A percentile compares a stretch with the other conserved stretches of the same genome.
Evolutionary conservation across 176 grass and related monocot species (phyloP).

Genomic region (Thalia dealbata): DNA sequence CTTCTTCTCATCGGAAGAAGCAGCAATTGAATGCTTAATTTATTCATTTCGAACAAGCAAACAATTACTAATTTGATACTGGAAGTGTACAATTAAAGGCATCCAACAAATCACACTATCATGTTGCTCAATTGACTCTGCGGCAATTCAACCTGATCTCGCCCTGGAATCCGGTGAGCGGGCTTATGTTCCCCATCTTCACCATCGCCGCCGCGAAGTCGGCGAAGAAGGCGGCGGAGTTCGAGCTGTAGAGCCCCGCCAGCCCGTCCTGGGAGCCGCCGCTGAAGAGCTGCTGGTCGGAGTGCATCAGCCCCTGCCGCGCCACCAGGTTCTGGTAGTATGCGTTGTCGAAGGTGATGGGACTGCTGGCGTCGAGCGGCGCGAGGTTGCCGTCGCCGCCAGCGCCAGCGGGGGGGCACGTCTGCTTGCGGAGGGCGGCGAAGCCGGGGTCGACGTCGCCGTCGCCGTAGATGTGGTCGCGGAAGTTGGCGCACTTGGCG

Average conservation of each 20-base stretch:
- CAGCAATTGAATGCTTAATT: too few relatives aligned
- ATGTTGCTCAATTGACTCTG: constrained; percentile 43
- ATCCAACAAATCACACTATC: too few relatives aligned
- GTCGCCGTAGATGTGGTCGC: constrained; percentile 40
- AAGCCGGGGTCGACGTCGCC: constrained; percentile 27
- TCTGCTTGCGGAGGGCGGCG: constrained; percentile 1
- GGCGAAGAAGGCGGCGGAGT: constrained; percentile 26
- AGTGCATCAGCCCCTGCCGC: constrained; percentile 54
- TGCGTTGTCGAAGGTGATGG: constrained; percentile 33
- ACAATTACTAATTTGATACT: too few relatives aligned
- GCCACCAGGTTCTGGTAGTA: constrained; percentile 54
- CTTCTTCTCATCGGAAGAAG: too few relatives aligned
- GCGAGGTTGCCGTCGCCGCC: constrained; percentile 26
- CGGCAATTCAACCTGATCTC: constrained; percentile 77
- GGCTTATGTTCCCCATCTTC: constrained; percentile 45
- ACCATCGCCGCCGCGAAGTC: constrained; percentile 62
- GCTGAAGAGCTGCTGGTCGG: constrained; percentile 83
- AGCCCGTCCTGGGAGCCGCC: constrained; percentile 38
- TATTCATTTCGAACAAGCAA: too few relatives aligned
- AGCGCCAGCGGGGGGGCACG: constrained; percentile 14
- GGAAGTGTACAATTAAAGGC: too few relatives aligned
- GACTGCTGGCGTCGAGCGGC: constrained; percentile 27
- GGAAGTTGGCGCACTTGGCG: constrained; percentile 39
- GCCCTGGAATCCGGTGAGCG: constrained; percentile 35
- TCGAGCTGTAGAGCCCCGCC: constrained; percentile 42